phyloP scores from a whole-genome alignment of 495 filamentous ascomycete genomes.

The Hamigera avellanea region DNA sequence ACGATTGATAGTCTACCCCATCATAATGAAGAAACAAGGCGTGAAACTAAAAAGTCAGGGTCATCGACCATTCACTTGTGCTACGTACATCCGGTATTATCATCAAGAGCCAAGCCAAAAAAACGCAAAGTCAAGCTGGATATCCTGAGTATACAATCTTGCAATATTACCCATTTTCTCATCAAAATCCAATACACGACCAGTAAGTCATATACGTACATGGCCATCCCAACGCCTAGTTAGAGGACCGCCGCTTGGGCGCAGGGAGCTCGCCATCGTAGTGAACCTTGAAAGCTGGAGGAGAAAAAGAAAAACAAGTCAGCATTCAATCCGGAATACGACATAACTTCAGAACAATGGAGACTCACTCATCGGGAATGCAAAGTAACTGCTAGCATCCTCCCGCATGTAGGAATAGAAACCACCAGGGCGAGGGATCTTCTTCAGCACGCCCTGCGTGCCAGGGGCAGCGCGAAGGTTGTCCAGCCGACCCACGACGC shows the following conservation, averaged over 20 bases:
- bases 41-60: too few species aligned
- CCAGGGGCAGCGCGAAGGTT: conserved; percentile 59
- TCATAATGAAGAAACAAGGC: too few species aligned
- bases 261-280: conserved; percentile 28
- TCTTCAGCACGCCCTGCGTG: conserved; percentile 61
- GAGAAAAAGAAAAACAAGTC: conserved; percentile 1
- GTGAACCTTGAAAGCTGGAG: conserved; percentile 30
- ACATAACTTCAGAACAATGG: too few species aligned
- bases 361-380: conserved; percentile 58
- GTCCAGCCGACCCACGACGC: conserved; percentile 42
- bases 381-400: conserved; percentile 58
- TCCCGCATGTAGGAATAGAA: conserved; percentile 61
- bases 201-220: not conserved
- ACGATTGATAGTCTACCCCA: too few species aligned
- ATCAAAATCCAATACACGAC: not conserved
- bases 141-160: too few species aligned
- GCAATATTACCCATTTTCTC: too few species aligned
- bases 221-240: not conserved
- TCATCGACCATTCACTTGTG: too few species aligned
- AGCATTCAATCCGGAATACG: conserved; percentile 5
- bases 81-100: too few species aligned
- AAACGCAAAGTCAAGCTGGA: too few species aligned
- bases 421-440: conserved; percentile 46
- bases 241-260: conserved; percentile 1
- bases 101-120: too few species aligned